Evolutionary conservation across 305 asterid genomes (phyloP), one percentile per base, ranked within the genome.

Genomic region (Nicotiana rustica): DNA sequence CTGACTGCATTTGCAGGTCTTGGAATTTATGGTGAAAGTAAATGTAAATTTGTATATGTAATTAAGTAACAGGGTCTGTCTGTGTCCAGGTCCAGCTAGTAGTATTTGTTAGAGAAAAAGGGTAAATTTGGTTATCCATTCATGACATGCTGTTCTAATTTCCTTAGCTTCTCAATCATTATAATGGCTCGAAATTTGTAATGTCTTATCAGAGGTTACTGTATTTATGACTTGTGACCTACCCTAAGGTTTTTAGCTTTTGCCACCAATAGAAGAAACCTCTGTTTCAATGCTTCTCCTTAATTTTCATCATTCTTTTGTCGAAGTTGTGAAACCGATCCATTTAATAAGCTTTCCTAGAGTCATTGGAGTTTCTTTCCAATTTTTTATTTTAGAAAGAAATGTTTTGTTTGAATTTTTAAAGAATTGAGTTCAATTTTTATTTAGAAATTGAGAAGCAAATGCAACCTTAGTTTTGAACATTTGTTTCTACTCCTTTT

Each of bases 141-240:
- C 12, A 12, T 49, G 15, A 73, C 29, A 25, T 25, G 29, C 29
- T 25, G 29, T 25, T 25, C 10, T 75, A 25, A 14, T 29, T 69
- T 71, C 7, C 25, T 75, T 52, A 49, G 25, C 41, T 14, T 73
- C 25, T 25, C 80, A 75, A 75, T 52, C 49, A 75, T 52, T 75
- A 73, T 19, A 73, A 36, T 36, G 44, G 1, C 44, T 38, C 41
- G 5, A 36, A 36, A 36, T 36, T 38, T 1, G 29, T 25, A 25
- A 25, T 25, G 29, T 25, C 29, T 31, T 31, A 19, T 49, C 62
- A 47, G 79, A 36, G 77, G 47, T 41, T 41, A 7, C 10, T 76
- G 66, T 55, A 55, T 76, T 52, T 29, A 76, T 76, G 80, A 76
- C 25, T 52, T 76, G 17, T 76, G 49, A 49, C 66, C 80, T 55